Evolutionary conservation across 768 basidiomycete species (phyloP).

Genomic region (Phlebiopsis gigantea): DNA sequence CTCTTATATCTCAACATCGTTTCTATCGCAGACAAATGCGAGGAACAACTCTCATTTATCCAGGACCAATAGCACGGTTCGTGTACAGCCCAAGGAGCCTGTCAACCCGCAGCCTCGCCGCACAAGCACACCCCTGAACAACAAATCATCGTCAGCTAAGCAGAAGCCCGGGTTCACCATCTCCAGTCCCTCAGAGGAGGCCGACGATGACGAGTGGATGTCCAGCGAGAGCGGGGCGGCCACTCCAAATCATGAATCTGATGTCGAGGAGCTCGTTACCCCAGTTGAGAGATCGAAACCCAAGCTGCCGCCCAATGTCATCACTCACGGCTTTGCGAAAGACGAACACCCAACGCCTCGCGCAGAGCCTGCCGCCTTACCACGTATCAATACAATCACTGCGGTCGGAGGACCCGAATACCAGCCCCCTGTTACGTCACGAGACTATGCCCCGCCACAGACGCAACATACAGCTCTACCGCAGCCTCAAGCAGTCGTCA

Average conservation of each 20-base stretch:
- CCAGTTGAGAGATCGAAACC: constrained; percentile 21
- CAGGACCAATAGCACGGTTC: constrained; percentile 21
- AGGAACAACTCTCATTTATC: constrained; percentile 19
- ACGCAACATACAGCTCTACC: not conserved
- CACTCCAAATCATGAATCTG: constrained; percentile 53
- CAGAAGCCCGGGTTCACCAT: constrained; percentile 55
- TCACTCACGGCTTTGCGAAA: constrained; percentile 14
- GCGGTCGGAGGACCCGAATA: constrained; percentile 7
- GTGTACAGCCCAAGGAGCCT: constrained; percentile 23
- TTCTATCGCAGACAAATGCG: constrained; percentile 14
- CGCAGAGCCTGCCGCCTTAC: constrained; percentile 20
- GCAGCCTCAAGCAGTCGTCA: not conserved
- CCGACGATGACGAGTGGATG: constrained; percentile 67
- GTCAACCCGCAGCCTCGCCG: constrained; percentile 17
- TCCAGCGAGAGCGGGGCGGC: constrained; percentile 74
- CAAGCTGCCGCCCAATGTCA: constrained; percentile 7
- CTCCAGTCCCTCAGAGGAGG: constrained; percentile 42
- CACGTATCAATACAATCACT: constrained; percentile 20
- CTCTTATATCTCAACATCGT: not conserved
- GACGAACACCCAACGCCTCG: constrained; percentile 25
- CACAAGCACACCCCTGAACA: constrained; percentile 14
- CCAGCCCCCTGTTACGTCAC: constrained; percentile 7
- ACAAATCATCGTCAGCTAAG: constrained; percentile 17
- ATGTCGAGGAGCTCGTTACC: constrained; percentile 28
- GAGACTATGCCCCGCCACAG: constrained; percentile 10